Conservation (phyloP, 352 stramenopile species). For the Phytophthora cactorum region DNA sequence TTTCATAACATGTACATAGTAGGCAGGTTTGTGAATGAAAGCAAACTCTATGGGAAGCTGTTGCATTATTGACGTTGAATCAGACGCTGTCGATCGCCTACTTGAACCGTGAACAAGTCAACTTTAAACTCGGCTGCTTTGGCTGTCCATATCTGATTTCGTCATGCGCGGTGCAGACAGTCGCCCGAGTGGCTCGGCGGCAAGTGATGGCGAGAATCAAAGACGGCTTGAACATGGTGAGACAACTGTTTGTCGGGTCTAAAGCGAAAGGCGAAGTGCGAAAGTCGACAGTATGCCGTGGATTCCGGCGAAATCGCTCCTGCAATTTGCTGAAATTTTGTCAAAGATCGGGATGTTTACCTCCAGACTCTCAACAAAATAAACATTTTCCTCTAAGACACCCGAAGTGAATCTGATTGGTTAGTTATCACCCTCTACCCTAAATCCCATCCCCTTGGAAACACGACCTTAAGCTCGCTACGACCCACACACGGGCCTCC, state of each 20-base stretch:
- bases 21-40: too few relatives aligned
- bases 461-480: too few relatives aligned
- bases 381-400: too few relatives aligned
- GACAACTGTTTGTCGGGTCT: not conserved
- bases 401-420: too few relatives aligned
- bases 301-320: too few relatives aligned
- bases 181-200: not conserved
- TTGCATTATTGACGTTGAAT: not conserved
- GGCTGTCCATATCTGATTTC: not conserved
- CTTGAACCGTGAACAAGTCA: not conserved
- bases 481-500: too few relatives aligned
- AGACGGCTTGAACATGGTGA: not conserved
- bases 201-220: not conserved
- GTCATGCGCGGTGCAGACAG: not conserved
- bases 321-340: too few relatives aligned
- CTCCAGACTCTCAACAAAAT: too few relatives aligned
- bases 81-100: not conserved
- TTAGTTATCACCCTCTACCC: too few relatives aligned
- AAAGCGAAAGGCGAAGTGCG: not conserved
- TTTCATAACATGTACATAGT: too few relatives aligned
- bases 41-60: not conserved
- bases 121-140: not conserved
- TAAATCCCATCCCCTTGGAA: too few relatives aligned
- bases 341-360: too few relatives aligned
- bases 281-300: not conserved